A percentile compares a stretch with the other conserved stretches of the same genome.
These are phyloP conservation scores for Ophiostoma montium DNA, from an alignment of 2,329 filamentous ascomycete genomes.

Conservation along the genomic window DNA sequence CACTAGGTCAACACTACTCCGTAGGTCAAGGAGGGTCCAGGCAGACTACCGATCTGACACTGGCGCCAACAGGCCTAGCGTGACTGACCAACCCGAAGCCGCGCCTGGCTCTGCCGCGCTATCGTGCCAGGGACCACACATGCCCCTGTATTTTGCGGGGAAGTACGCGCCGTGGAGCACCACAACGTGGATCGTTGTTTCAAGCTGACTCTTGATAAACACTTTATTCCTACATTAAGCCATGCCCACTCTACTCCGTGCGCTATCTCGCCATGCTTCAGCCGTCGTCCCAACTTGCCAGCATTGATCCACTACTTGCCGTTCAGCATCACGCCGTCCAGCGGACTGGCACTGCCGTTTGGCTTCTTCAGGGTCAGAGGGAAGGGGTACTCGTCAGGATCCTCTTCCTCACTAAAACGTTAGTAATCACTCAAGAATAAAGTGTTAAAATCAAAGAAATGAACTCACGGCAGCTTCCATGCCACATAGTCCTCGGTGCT, in stretches of 20 bases:
- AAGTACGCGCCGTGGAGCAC: background rate
- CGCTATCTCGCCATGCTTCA: background rate
- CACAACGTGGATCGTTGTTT: too few relatives aligned
- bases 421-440: slow-evolving; percentile 14
- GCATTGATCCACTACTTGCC: slow-evolving; percentile 20
- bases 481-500: slow-evolving; percentile 96
- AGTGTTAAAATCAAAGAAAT: background rate
- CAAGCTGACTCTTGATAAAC: background rate
- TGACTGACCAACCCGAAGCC: background rate
- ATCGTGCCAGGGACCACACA: background rate
- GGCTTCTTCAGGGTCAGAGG: slow-evolving; percentile 44
- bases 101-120: background rate
- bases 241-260: too few relatives aligned
- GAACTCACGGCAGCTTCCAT: slow-evolving; percentile 94
- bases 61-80: background rate
- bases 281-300: background rate
- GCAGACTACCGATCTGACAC: background rate
- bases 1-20: too few relatives aligned
- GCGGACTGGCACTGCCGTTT: slow-evolving; percentile 26
- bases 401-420: slow-evolving; percentile 68
- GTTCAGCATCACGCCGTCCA: slow-evolving; percentile 28
- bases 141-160: slow-evolving; percentile 7
- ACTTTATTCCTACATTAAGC: background rate
- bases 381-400: slow-evolving; percentile 58
- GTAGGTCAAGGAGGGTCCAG: too few relatives aligned